Evolutionary conservation across 2,329 filamentous ascomycete species (phyloP), one percentile per base, ranked within the genome.

Genomic region (Cryphonectria nitschkei): DNA sequence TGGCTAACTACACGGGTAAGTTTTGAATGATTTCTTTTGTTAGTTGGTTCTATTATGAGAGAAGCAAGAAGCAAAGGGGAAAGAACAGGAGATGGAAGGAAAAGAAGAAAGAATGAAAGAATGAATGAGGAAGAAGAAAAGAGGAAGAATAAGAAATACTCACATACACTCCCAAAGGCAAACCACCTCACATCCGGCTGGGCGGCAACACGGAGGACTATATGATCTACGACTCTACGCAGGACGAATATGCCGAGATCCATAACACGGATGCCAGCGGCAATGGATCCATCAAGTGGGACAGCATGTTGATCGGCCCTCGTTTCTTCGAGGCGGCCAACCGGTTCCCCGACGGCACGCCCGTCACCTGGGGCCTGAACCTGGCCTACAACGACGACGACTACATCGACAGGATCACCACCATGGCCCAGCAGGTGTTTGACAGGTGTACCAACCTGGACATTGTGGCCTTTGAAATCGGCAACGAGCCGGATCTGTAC

Each of bases 161-260:
- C 26, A 61, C 26, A 61, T n/a, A n/a, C 46, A 41, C n/a, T n/a
- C 6, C 0, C 9, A 43, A 39, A 68, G 84, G 84, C 65, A 80
- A 80, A 46, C 84, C 84, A 11, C 81, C 84, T 1, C 82, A 85
- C 75, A 80, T 86, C 46, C 82, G 85, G 6, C 74, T 87, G 9
- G 84, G 85, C 69, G 85, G 85, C 68, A 86, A 86, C 75, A 86
- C 85, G 2, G 80, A 82, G 72, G 85, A 86, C 73, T 84, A 85
- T 75, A 83, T 86, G 79, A 74, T 85, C 43, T 87, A 79, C 74
- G 77, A 83, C 68, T 69, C 75, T 16, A 75, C 75, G 63, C 81
- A 82, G 70, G 71, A 76, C 39, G 72, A 78, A 26, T 83, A 80
- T 74, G 74, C 73, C 26, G 81, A 82, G 78, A 75, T 78, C 58